These are phyloP conservation scores for Ceratobasidium sp. DNA, from an alignment of 1,284 basidiomycete species.

Conservation along the genomic window DNA sequence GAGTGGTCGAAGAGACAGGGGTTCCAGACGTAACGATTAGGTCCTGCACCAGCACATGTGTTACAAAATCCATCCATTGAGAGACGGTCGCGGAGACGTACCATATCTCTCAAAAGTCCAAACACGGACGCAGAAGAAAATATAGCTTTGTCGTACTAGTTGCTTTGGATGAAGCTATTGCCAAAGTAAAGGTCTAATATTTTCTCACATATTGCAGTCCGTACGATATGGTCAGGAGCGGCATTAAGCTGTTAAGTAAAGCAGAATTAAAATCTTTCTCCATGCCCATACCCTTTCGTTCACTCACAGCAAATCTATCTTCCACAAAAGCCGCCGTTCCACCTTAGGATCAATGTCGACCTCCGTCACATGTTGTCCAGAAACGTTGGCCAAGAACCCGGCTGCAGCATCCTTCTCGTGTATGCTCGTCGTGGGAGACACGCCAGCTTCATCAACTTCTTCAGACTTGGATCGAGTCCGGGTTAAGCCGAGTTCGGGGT, in stretches of 20 bases:
- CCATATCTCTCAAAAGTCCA: slow-evolving; percentile 54
- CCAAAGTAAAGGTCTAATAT: neutral
- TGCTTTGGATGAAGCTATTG: neutral
- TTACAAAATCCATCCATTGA: neutral
- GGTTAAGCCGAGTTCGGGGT: slow-evolving; percentile 8
- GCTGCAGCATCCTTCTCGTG: slow-evolving; percentile 43
- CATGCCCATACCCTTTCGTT: neutral
- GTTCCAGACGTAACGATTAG: slow-evolving; percentile 41
- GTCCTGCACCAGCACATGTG: slow-evolving; percentile 20
- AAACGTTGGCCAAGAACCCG: slow-evolving; percentile 28
- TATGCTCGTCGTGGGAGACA: slow-evolving; percentile 12
- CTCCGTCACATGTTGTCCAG: neutral
- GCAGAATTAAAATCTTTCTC: neutral
- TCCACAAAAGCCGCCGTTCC: slow-evolving; percentile 51
- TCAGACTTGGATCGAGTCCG: slow-evolving; percentile 24
- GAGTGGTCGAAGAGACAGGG: slow-evolving; percentile 44
- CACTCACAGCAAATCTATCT: slow-evolving; percentile 52
- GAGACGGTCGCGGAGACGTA: neutral
- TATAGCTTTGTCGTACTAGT: slow-evolving; percentile 61
- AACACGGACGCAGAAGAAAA: slow-evolving; percentile 61
- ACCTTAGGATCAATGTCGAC: slow-evolving; percentile 48
- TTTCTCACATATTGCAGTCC: slow-evolving; percentile 58
- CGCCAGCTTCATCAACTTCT: slow-evolving; percentile 16
- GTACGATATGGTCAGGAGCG: slow-evolving; percentile 58
- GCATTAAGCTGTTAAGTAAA: slow-evolving; percentile 52